Evolutionary conservation across 73 alveolate genomes (phyloP).

Genomic region (Effrenium voratum): DNA sequence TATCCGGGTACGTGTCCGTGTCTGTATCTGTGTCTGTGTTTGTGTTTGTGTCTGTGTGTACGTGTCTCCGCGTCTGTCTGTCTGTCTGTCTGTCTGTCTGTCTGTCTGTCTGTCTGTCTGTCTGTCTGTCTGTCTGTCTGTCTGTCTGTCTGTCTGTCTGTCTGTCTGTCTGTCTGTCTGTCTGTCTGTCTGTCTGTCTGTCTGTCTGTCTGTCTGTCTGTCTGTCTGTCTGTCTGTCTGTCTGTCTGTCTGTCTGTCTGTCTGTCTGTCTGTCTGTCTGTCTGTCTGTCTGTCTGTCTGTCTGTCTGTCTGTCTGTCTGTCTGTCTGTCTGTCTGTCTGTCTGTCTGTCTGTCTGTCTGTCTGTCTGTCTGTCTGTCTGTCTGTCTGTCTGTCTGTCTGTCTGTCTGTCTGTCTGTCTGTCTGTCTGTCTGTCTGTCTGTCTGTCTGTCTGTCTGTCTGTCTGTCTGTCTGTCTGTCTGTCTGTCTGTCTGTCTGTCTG

Average conservation of each 20-base stretch:
- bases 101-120: slow-evolving; percentile 61
- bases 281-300: slow-evolving; percentile 39
- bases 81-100: slow-evolving; percentile 56
- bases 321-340: slow-evolving; percentile 49
- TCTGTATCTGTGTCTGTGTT: slow-evolving; percentile 27
- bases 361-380: slow-evolving; percentile 53
- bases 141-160: slow-evolving; percentile 57
- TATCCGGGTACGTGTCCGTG: slow-evolving; percentile 10
- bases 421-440: slow-evolving; percentile 54
- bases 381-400: slow-evolving; percentile 53
- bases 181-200: slow-evolving; percentile 49
- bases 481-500: slow-evolving; percentile 47
- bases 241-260: slow-evolving; percentile 57
- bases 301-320: slow-evolving; percentile 25
- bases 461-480: slow-evolving; percentile 44
- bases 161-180: slow-evolving; percentile 53
- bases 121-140: slow-evolving; percentile 54
- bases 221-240: slow-evolving; percentile 56
- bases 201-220: slow-evolving; percentile 49
- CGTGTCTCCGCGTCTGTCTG: slow-evolving; percentile 32
- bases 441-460: slow-evolving; percentile 51
- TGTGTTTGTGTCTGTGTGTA: slow-evolving; percentile 16
- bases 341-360: slow-evolving; percentile 57
- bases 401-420: slow-evolving; percentile 61
- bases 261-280: slow-evolving; percentile 51